These are phyloP conservation scores for Bacterosira constricta DNA, from an alignment of 108 stramenopile genomes.

Conservation along the genomic window DNA sequence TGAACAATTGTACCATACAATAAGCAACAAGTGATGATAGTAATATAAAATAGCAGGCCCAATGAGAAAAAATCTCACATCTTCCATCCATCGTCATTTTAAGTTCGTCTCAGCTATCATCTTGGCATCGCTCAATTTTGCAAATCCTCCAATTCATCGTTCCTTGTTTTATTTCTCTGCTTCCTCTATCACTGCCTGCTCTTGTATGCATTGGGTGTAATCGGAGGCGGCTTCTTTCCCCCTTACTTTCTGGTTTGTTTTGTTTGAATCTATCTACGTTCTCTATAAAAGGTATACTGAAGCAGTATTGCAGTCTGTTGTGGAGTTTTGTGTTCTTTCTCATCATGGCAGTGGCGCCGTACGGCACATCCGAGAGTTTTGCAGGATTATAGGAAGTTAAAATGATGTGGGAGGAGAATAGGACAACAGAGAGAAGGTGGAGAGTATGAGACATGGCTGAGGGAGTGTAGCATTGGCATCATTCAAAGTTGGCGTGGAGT, in stretches of 20 bases:
- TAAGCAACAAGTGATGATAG: neutral
- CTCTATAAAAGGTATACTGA: slow-evolving; percentile 41
- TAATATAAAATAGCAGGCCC: neutral
- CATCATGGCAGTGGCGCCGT: too few relatives aligned
- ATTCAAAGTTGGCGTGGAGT: too few relatives aligned
- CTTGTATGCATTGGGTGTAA: slow-evolving; percentile 23
- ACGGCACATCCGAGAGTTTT: too few relatives aligned
- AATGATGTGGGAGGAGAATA: too few relatives aligned
- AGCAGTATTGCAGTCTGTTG: slow-evolving; percentile 45
- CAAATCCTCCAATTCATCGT: slow-evolving; percentile 31
- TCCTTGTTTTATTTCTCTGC: slow-evolving; percentile 27
- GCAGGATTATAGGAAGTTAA: too few relatives aligned
- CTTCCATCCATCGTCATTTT: slow-evolving; percentile 34
- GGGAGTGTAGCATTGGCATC: too few relatives aligned
- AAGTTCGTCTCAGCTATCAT: slow-evolving; percentile 23
- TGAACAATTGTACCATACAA: neutral
- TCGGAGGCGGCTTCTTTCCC: slow-evolving; percentile 33
- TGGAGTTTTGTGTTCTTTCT: slow-evolving; percentile 10
- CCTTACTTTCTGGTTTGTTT: slow-evolving; percentile 49
- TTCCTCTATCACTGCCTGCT: slow-evolving; percentile 38
- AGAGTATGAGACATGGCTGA: too few relatives aligned
- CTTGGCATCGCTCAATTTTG: slow-evolving; percentile 33
- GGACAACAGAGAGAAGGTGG: too few relatives aligned
- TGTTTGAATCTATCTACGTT: slow-evolving; percentile 21
- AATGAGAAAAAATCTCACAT: slow-evolving; percentile 6